These are phyloP conservation scores for Pilaira anomala DNA, from an alignment of 192 early-diverging fungal genomes.

Conservation along the genomic window DNA sequence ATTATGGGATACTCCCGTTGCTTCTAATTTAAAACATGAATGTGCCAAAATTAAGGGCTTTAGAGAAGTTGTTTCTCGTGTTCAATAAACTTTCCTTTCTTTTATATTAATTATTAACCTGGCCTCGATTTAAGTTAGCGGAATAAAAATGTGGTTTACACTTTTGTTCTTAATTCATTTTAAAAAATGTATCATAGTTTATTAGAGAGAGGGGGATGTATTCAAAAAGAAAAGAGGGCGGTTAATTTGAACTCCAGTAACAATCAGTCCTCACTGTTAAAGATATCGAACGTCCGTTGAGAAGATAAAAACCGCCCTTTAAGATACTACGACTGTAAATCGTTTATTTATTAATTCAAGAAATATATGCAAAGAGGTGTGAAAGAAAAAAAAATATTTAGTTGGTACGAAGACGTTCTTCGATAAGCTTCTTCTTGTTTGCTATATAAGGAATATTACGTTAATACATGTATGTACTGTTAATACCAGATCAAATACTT, in stretches of 20 bases:
- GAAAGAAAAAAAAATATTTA: neutral
- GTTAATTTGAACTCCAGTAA: no score
- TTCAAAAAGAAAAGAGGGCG: slow-evolving; percentile 13
- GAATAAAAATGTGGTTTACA: no score
- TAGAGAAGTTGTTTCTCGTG: slow-evolving; percentile 38
- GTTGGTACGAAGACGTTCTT: slow-evolving; percentile 20
- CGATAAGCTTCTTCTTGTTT: neutral
- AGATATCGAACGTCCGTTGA: no score
- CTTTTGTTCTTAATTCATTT: neutral
- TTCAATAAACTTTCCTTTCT: slow-evolving; percentile 1
- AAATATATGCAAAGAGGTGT: no score
- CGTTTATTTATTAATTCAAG: no score
- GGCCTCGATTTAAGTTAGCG: neutral
- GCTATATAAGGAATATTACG: neutral
- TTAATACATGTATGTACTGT: neutral
- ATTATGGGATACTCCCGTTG: slow-evolving; percentile 41
- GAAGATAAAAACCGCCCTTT: no score
- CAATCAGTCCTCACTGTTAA: no score
- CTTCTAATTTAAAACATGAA: slow-evolving; percentile 46
- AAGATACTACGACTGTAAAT: no score
- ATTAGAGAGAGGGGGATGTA: neutral
- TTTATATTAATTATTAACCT: neutral
- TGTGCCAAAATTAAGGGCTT: slow-evolving; percentile 53
- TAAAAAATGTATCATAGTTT: neutral
- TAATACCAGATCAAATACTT: neutral